Base-by-base conservation (phyloP, 768 basidiomycete species). In the Tylopilus intermedius region DNA sequence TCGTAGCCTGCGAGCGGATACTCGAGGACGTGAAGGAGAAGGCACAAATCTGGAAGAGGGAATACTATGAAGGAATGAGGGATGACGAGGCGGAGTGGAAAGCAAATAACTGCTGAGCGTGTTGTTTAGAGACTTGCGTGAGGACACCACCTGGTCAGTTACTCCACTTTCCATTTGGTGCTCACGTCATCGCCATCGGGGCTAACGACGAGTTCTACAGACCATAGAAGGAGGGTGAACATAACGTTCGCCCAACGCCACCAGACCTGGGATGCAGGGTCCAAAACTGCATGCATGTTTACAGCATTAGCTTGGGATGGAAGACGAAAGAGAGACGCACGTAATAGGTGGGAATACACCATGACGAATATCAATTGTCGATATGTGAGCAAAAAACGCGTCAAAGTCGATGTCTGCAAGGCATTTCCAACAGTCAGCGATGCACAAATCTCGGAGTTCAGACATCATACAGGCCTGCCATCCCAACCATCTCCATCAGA, bases 221-320 rank as follows among this genome's bases (percentile, higher is more conserved):
- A 82, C 90, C 91, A 93, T 39, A 91, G 78, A 24, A 84, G 74
- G 27, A 93, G 76, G 4, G 88, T 91, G 69, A 92, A 86, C 72
- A 91, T 89, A 32, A 93, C 84, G 63, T 90, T 89, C 75, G 86
- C 84, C 90, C 90, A 92, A 56, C 90, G 79, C 87, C 90, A 92
- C 90, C 90, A 93, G 45, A 91, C 81, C 64, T 92, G 90, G n/a
- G 88, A 89, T 18, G 90, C 87, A 62, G 89, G 86, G 61, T 93
- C 90, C 49, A 93, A 74, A 42, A 93, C 90, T 91, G 49, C 29
- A 50, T n/a, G 27, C 32, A 39, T 38, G 21, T 47, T 21, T 7
- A 10, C 44, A 30, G 8, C 13, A 47, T 55, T 11, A 65, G 24
- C 5, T 29, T 11, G 26, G 10, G 13, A 49, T 15, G 22, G 38